Conservation (phyloP, 2,329 filamentous ascomycete genomes). For the Leptodontidium sp. region DNA sequence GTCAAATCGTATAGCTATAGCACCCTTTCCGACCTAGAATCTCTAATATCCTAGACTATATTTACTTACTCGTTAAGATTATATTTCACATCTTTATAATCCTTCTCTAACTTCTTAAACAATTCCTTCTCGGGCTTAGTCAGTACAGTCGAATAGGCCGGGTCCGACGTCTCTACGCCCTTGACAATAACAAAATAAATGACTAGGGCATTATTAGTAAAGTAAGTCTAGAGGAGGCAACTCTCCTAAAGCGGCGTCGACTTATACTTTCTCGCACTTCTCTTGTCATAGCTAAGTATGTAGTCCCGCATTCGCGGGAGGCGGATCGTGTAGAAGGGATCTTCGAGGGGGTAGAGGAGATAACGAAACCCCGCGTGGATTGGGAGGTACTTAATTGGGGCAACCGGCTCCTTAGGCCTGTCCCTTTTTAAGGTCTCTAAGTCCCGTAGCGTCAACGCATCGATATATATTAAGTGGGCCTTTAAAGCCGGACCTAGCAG, state of each 20-base stretch:
- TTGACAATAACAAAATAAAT: background rate
- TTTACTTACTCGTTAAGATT: conserved; percentile 25
- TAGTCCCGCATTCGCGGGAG: background rate
- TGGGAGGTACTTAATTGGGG: background rate
- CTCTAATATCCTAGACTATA: conserved; percentile 25
- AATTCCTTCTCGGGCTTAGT: conserved; percentile 18
- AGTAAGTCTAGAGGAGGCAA: background rate
- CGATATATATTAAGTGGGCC: background rate
- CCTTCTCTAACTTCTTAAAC: conserved; percentile 3
- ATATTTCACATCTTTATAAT: conserved; percentile 21
- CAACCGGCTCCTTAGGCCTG: too few relatives aligned
- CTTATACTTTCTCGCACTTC: background rate
- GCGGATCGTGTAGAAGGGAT: background rate
- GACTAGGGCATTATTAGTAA: background rate
- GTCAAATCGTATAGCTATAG: conserved; percentile 21
- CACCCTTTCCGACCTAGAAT: conserved; percentile 24
- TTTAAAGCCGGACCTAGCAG: background rate
- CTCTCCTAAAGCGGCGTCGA: background rate
- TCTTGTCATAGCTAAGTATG: background rate
- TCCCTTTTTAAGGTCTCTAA: background rate
- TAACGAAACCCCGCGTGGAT: background rate
- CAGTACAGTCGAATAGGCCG: background rate
- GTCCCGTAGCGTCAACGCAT: background rate
- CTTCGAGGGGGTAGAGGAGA: background rate
- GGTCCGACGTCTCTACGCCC: background rate